phyloP scores from a whole-genome alignment of 2,329 filamentous ascomycete genomes.

The Dendryphion nanum region DNA sequence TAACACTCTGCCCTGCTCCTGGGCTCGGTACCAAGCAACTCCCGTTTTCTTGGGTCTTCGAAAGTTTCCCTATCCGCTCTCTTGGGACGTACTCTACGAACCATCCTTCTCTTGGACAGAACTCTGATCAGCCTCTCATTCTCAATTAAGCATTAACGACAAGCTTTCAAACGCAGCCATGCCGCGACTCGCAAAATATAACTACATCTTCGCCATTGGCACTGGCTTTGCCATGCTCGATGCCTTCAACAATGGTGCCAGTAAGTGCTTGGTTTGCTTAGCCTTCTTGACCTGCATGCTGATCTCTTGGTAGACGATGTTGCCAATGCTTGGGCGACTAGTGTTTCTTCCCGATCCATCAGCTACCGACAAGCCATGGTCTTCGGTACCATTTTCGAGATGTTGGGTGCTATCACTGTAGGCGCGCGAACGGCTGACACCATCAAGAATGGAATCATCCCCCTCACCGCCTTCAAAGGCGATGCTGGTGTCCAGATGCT shows the following conservation, averaged over 20 bases:
- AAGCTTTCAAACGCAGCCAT: slow-evolving; percentile 2
- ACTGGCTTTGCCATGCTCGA: slow-evolving; percentile 74
- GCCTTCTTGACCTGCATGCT: background rate
- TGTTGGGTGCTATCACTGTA: slow-evolving; percentile 46
- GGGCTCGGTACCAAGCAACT: no score
- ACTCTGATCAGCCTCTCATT: no score
- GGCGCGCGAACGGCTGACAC: slow-evolving; percentile 63
- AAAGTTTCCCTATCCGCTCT: no score
- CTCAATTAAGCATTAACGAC: background rate
- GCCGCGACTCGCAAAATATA: slow-evolving; percentile 56
- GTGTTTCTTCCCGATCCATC: slow-evolving; percentile 75
- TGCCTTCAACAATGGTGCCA: slow-evolving; percentile 77
- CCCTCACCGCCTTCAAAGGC: slow-evolving; percentile 45
- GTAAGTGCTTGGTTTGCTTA: slow-evolving; percentile 54
- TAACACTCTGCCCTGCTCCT: no score
- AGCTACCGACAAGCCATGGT: slow-evolving; percentile 63
- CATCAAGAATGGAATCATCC: slow-evolving; percentile 70
- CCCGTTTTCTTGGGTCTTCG: no score
- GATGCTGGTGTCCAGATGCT: slow-evolving; percentile 51
- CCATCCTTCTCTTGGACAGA: background rate
- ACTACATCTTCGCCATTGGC: slow-evolving; percentile 73
- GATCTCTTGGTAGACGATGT: slow-evolving; percentile 64
- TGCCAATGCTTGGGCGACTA: slow-evolving; percentile 79
- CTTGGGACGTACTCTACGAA: background rate
- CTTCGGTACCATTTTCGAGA: slow-evolving; percentile 48